phyloP scores from a whole-genome alignment of 2,329 filamentous ascomycete genomes.

The Gnomoniopsis smithogilvyi region DNA sequence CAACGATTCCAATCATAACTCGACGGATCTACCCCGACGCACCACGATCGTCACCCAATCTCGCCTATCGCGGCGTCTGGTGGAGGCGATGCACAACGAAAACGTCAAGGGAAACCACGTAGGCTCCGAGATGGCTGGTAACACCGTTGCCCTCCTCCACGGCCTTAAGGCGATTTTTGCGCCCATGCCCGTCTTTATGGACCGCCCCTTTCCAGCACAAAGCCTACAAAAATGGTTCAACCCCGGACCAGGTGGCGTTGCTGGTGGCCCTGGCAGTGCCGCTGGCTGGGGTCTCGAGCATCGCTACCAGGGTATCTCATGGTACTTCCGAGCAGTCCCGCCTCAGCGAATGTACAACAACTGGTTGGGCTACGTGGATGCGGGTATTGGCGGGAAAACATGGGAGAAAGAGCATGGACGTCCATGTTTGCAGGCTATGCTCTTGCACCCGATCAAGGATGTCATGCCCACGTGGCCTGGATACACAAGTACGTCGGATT shows the following conservation, averaged over 20 bases:
- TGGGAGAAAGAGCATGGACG: slow-evolving; percentile 57
- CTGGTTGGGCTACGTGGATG: slow-evolving; percentile 59
- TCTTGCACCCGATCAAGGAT: slow-evolving; percentile 60
- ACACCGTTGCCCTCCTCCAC: slow-evolving; percentile 70
- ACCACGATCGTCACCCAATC: slow-evolving; percentile 77
- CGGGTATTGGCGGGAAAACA: slow-evolving; percentile 47
- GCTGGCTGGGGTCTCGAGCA: slow-evolving; percentile 59
- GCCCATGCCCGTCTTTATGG: slow-evolving; percentile 77
- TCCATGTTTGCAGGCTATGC: slow-evolving; percentile 55
- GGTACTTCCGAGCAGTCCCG: slow-evolving; percentile 58
- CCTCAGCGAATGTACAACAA: slow-evolving; percentile 60
- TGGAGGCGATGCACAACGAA: slow-evolving; percentile 76
- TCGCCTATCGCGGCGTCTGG: slow-evolving; percentile 66
- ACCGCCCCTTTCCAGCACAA: slow-evolving; percentile 63
- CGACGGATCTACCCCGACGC: slow-evolving; percentile 62
- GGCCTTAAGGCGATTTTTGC: slow-evolving; percentile 76
- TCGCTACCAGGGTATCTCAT: slow-evolving; percentile 55
- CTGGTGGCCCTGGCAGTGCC: slow-evolving; percentile 51
- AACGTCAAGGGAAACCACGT: slow-evolving; percentile 72
- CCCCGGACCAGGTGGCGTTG: slow-evolving; percentile 51
- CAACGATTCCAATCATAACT: slow-evolving; percentile 44
- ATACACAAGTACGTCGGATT: slow-evolving; percentile 36
- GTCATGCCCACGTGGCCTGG: slow-evolving; percentile 47
- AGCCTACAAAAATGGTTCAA: slow-evolving; percentile 59
- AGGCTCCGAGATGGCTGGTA: slow-evolving; percentile 76